Evolutionary conservation across 306 rosid genomes (phyloP).

Genomic region (Inga oerstediana): DNA sequence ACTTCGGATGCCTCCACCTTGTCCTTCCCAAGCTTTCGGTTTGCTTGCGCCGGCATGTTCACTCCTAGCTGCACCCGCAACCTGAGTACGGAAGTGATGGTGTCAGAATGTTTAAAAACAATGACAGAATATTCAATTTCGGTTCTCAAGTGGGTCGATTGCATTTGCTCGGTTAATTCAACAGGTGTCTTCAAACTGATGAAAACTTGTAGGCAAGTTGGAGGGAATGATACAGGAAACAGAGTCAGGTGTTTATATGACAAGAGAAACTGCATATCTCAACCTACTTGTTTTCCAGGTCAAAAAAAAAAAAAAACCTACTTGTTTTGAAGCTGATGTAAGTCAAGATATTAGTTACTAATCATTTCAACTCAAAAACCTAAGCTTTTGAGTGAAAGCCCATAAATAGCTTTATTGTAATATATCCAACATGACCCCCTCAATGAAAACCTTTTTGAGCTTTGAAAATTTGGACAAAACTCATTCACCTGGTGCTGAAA

Average conservation of each 20-base stretch:
- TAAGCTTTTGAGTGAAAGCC: background rate
- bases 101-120: background rate
- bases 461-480: background rate
- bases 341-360: background rate
- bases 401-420: background rate
- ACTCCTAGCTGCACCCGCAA: constrained; percentile 92
- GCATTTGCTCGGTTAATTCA: background rate
- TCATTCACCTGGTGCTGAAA: background rate
- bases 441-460: background rate
- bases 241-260: background rate
- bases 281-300: background rate
- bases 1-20: constrained; percentile 61
- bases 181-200: background rate
- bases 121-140: background rate
- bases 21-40: constrained; percentile 47
- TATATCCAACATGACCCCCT: background rate
- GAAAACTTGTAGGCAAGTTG: background rate
- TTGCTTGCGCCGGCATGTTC: constrained; percentile 95
- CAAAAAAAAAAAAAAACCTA: too few relatives aligned
- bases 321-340: background rate
- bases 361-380: background rate
- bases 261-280: background rate
- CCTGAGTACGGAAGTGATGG: constrained; percentile 41
- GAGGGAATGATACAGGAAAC: background rate
- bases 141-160: background rate